phyloP scores from a whole-genome alignment of 2,329 filamentous ascomycete species.

The Bipolaris victoriae region DNA sequence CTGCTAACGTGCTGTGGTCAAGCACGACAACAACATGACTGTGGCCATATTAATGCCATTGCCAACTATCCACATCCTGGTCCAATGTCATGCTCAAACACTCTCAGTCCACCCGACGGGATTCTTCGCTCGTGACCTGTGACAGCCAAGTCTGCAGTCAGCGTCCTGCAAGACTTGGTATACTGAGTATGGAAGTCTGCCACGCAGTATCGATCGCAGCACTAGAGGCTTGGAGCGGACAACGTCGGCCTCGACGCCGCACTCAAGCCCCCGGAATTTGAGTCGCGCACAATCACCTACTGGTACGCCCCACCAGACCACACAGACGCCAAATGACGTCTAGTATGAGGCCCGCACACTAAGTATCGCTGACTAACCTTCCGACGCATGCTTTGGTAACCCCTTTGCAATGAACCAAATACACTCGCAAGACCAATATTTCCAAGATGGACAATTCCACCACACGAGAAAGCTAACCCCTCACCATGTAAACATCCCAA shows the following conservation, averaged over 20 bases:
- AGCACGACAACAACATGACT: not conserved
- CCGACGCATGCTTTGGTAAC: not conserved
- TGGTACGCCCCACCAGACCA: not conserved
- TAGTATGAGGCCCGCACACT: not conserved
- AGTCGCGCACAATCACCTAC: not conserved
- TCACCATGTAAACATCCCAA: not conserved
- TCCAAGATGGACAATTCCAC: not conserved
- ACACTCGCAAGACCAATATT: not conserved
- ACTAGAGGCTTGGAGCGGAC: conserved; percentile 38
- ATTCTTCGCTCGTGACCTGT: not conserved
- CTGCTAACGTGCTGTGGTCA: not conserved
- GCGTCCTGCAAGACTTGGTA: conserved; percentile 15
- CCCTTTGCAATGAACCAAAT: not conserved
- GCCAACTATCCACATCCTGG: not conserved
- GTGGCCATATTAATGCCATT: not conserved
- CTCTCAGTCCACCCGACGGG: not conserved
- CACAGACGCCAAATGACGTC: too few relatives aligned
- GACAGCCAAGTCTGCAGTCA: not conserved
- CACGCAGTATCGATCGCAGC: conserved; percentile 28
- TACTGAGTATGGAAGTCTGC: conserved; percentile 26
- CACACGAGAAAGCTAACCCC: not conserved
- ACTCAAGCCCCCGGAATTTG: conserved; percentile 9
- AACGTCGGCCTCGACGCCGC: conserved; percentile 15
- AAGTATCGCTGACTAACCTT: not conserved
- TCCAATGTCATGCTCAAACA: not conserved